Evolutionary conservation across 495 filamentous ascomycete species (phyloP), one percentile per base, ranked within the genome.

Genomic region (Penicillium pancosmium): DNA sequence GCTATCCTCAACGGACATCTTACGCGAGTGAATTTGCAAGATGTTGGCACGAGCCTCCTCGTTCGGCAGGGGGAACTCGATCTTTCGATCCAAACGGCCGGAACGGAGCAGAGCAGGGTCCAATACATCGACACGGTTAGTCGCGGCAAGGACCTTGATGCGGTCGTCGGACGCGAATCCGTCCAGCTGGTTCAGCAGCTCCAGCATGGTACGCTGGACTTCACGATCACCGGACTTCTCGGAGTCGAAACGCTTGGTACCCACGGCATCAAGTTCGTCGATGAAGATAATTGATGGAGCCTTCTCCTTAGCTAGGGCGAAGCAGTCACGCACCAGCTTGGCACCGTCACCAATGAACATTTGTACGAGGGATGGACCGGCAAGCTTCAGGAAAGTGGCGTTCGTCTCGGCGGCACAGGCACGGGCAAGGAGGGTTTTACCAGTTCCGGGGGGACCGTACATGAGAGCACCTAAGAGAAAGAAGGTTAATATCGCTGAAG

Each of bases 341-440:
- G 95, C 95, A 59, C 95, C 95, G 66, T 99, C 94, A 67, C 94
- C 94, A 51, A 99, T 99, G 76, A 99, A 99, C 94, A 99, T 99
- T 73, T 99, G 94, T 18, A 99, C 94, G n/a, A 99, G 86, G 76
- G 98, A 95, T 2, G 94, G 94, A 41, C 94, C 94, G 54, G 94
- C 94, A 58, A 99, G 91, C 71, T 98, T 98, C 69, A 99, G 88
- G 85, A 99, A 99, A 47, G 94, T 99, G 57, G 94, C 94, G 56
- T 99, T 93, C 58, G 95, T 98, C 78, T 98, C 93, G 54, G 94
- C 94, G 19, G 94, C 94, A 72, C 94, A 99, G 51, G 94, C 94
- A 77, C 94, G 90, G 61, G 94, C 94, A 52, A 99, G 87, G 10
- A 99, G 91, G 16, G 94, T 99, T 74, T 97, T 97, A 73, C 93